These are phyloP conservation scores for Powellomyces hirtus DNA, from an alignment of 192 early-diverging fungal genomes.

Conservation along the genomic window DNA sequence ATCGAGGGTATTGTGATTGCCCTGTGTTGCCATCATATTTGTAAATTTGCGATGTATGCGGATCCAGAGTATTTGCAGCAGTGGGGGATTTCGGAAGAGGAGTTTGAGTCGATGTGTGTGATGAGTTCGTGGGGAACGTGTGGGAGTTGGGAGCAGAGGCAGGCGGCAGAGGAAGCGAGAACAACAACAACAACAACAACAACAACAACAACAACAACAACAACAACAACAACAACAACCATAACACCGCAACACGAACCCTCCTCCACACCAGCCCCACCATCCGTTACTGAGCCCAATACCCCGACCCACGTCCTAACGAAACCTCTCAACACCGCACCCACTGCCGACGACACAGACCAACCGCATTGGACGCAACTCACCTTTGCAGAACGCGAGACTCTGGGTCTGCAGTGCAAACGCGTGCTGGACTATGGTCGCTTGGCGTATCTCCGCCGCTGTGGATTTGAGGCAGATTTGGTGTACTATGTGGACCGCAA, in stretches of 20 bases:
- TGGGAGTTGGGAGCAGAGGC: constrained; percentile 16
- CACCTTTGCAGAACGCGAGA: constrained; percentile 56
- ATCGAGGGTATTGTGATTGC: constrained; percentile 66
- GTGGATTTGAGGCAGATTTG: constrained; percentile 67
- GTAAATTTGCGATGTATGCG: constrained; percentile 69
- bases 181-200: background rate
- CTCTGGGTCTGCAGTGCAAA: constrained; percentile 71
- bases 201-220: background rate
- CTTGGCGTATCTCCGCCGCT: constrained; percentile 45
- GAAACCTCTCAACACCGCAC: background rate
- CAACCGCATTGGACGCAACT: constrained; percentile 70
- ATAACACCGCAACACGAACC: too few relatives aligned
- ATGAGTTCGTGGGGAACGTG: constrained; percentile 82
- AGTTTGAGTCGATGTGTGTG: constrained; percentile 63
- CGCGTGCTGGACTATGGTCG: constrained; percentile 77
- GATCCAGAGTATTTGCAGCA: constrained; percentile 61
- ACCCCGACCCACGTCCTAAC: too few relatives aligned
- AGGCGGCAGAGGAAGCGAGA: background rate
- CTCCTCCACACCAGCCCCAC: too few relatives aligned
- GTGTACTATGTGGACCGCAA: constrained; percentile 68
- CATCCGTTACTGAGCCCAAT: too few relatives aligned
- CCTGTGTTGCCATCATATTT: constrained; percentile 86
- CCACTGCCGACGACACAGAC: background rate
- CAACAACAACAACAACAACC: too few relatives aligned
- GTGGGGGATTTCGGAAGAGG: constrained; percentile 45